phyloP scores from a whole-genome alignment of 2,329 filamentous ascomycete genomes.

The Lachnellula subtilissima region DNA sequence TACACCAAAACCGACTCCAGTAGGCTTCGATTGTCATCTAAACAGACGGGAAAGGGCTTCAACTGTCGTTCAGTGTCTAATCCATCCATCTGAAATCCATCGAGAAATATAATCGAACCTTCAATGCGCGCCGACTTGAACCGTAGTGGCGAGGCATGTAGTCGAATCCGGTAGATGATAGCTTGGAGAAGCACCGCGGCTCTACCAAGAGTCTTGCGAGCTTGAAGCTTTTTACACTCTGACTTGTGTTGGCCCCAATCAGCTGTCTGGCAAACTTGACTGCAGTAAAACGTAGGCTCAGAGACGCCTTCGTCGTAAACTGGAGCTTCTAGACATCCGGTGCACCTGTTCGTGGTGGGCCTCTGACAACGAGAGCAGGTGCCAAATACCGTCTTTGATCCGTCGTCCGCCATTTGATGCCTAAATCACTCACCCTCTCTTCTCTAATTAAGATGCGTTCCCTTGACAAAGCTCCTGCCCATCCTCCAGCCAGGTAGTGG shows the following conservation, averaged over 20 bases:
- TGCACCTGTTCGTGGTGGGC: conserved; percentile 3
- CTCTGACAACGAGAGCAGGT: conserved; percentile 2
- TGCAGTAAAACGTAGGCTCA: conserved; percentile 5
- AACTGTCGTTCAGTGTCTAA: not conserved
- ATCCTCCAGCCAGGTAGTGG: too few relatives aligned
- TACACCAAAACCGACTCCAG: not conserved
- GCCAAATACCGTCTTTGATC: not conserved
- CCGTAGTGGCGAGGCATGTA: not conserved
- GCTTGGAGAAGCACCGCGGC: conserved; percentile 3
- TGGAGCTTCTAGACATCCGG: conserved; percentile 5
- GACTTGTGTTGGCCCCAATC: conserved; percentile 5
- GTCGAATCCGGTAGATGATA: not conserved
- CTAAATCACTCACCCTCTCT: too few relatives aligned
- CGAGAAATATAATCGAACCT: conserved; percentile 1
- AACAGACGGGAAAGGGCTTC: not conserved
- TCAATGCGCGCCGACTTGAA: conserved; percentile 3
- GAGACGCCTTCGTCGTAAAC: conserved; percentile 4
- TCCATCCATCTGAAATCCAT: not conserved
- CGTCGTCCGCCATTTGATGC: too few relatives aligned
- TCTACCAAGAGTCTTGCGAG: not conserved
- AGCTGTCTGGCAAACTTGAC: conserved; percentile 5
- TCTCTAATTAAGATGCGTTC: too few relatives aligned
- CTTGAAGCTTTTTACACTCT: conserved; percentile 10
- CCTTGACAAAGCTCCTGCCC: too few relatives aligned
- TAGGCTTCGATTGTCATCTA: not conserved